These are phyloP conservation scores for Annona cherimola DNA, from an alignment of 164 flowering plant genomes.

Conservation along the genomic window DNA sequence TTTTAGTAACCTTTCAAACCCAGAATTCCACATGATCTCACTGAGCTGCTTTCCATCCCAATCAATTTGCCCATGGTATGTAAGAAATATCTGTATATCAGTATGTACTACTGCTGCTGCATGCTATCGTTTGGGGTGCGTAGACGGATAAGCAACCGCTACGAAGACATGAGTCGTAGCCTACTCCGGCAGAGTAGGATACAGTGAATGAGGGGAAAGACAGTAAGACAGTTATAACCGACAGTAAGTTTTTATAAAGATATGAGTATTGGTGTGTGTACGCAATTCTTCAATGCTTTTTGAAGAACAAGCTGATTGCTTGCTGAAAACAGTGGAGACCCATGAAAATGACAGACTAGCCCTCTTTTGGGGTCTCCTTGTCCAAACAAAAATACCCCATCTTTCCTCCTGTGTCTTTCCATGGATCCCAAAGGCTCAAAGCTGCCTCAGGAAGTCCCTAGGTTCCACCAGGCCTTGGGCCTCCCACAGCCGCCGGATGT, in stretches of 20 bases:
- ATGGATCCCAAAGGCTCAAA: conserved; percentile 68
- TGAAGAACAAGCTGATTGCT: conserved; percentile 19
- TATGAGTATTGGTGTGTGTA: conserved; percentile 2
- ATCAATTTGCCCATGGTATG: no score
- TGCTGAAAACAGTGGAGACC: conserved; percentile 47
- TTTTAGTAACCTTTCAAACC: no score
- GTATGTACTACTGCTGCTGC: no score
- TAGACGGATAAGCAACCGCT: no score
- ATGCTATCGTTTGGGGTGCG: no score
- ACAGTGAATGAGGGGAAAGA: background rate
- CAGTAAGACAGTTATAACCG: conserved; percentile 8
- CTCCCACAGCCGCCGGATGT: conserved; percentile 30
- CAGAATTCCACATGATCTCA: no score
- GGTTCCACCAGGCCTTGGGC: conserved; percentile 36
- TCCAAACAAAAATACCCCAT: conserved; percentile 30
- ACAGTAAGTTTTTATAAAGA: conserved; percentile 8
- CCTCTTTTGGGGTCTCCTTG: conserved; percentile 32
- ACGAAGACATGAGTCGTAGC: background rate
- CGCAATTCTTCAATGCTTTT: conserved; percentile 16
- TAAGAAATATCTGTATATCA: no score
- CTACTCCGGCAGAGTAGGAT: background rate
- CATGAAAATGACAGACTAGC: conserved; percentile 31
- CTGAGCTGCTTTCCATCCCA: no score
- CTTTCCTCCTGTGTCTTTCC: conserved; percentile 13
- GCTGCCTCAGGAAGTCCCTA: conserved; percentile 32